Percentiles rank a stretch among this genome's conserved stretches.
Evolutionary conservation across 164 flowering plant genomes (phyloP).

Genomic region (Chimonanthus praecox): DNA sequence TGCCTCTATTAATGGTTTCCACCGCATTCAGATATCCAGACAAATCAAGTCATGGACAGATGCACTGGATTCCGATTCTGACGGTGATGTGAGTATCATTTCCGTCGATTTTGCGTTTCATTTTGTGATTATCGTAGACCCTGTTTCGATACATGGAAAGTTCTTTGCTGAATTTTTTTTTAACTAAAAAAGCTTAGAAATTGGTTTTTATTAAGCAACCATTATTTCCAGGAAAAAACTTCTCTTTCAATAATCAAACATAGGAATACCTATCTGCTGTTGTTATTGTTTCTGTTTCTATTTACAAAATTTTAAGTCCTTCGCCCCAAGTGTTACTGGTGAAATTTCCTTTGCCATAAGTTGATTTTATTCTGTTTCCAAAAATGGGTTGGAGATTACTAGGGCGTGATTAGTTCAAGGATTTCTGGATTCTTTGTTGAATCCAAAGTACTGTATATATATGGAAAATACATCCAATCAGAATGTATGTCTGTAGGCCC

Average conservation of each 20-base stretch:
- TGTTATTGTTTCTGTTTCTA: background rate
- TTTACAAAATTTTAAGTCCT: background rate
- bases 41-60: conserved; percentile 39
- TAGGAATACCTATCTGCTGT: background rate
- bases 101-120: background rate
- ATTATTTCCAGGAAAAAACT: too few relatives aligned
- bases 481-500: background rate
- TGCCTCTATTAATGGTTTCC: background rate
- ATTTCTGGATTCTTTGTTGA: background rate
- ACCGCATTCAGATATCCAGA: conserved; percentile 34
- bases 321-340: background rate
- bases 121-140: too few relatives aligned
- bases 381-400: background rate
- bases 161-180: too few relatives aligned
- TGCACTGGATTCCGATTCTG: conserved; percentile 19
- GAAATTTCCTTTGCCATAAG: background rate
- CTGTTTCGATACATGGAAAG: too few relatives aligned
- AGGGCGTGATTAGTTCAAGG: background rate
- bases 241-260: too few relatives aligned
- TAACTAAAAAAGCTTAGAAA: too few relatives aligned
- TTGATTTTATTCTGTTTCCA: background rate
- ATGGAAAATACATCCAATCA: background rate
- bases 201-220: too few relatives aligned
- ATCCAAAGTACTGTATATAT: background rate
- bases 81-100: background rate